Base-by-base conservation (phyloP, 306 rosid genomes). In the Erythrophleum fordii region DNA sequence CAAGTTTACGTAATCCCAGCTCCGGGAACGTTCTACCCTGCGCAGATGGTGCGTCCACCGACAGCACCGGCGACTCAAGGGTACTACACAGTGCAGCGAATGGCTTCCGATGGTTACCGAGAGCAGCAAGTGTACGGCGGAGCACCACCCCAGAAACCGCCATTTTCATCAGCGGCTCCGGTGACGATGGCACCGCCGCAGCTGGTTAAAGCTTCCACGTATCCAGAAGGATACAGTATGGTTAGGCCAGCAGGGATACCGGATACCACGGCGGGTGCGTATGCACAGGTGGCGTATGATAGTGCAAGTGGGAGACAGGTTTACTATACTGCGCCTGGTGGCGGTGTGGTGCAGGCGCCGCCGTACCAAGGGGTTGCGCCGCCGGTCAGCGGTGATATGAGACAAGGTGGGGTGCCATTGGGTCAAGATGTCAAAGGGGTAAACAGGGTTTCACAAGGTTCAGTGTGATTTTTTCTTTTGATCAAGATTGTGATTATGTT, bases 241-340 rank as follows among this genome's bases (percentile, higher is more conserved):
- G 85, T 82, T 69, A 64, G 90, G 75, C 87, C 83, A 28, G 67
- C 66, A 58, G 86, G 83, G 17, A 49, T 80, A 44, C 29, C 77
- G 29, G 89, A 85, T 39, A 77, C 42, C 52, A 25, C 87, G 28
- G 69, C 60, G 26, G 77, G 31, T 55, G 82, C 74, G 5, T 88
- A 83, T 58, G 75, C 89, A 9, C 80, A 83, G 68, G 78, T 84
- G 71, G 85, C 89, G 39, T 92, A 91, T 64, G 97, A 94, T 68
- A 82, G 93, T 52, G 66, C 56, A 4, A 80, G 89, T 55, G 93
- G 93, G 75, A 88, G 98, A 78, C 98, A 90, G 64, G 89, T 94
- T 23, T 94, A 89, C 86, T 94, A 92, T 56, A 85, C 91, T 39
- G 77, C 90, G 11, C 85, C 75, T 10, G 92, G 91, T 2, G 93